Evolutionary conservation across 805 yeast species (phyloP), one percentile per base, ranked within the genome.

Genomic region (Kodamaea jinghongensis): DNA sequence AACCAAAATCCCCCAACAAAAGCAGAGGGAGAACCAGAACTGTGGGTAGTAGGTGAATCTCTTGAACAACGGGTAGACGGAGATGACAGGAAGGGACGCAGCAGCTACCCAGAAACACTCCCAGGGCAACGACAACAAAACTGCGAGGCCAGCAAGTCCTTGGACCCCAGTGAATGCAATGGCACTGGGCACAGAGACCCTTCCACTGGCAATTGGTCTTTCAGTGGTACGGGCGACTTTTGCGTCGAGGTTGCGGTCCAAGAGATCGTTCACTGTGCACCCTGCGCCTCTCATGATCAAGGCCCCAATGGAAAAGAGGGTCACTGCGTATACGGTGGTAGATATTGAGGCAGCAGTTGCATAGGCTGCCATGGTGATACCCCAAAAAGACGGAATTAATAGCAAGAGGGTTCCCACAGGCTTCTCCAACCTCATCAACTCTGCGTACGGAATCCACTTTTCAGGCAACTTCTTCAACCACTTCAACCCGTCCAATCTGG

Each of bases 1-100:
- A 22, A 93, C 63, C 28, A 93, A 56, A 11, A 96, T 87, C 27
- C 96, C 98, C 98, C 99, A 93, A 45, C 86, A 83, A 62, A 87
- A 93, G 54, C 95, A 86, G 8, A 83, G 71, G 28, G 95, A 77
- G 9, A 95, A 71, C 49, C 78, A 80, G 11, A 79, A 78, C 61
- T 93, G 99, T 11, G 99, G 99, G 59, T 91, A 93, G 60, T 91
- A 88, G 0, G 99, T 93, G 59, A 91, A 84, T 54, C 99, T 72
- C 58, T 93, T 93, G 69, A 93, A 93, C 34, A 91, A 67, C 1
- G 99, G 99, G 59, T 93, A 93, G 0, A 95, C 75, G 35, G 83
- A 80, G 6, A 93, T 91, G 8, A 90, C 73, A 0, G 86, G 77
- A 43, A 93, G 65, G 1, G 96, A 85, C 1, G 82, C 70, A 0